Percentiles rank a stretch among this genome's conserved stretches.
These are phyloP conservation scores for Phylloporus arenicola DNA, from an alignment of 768 basidiomycete species.

Conservation along the genomic window DNA sequence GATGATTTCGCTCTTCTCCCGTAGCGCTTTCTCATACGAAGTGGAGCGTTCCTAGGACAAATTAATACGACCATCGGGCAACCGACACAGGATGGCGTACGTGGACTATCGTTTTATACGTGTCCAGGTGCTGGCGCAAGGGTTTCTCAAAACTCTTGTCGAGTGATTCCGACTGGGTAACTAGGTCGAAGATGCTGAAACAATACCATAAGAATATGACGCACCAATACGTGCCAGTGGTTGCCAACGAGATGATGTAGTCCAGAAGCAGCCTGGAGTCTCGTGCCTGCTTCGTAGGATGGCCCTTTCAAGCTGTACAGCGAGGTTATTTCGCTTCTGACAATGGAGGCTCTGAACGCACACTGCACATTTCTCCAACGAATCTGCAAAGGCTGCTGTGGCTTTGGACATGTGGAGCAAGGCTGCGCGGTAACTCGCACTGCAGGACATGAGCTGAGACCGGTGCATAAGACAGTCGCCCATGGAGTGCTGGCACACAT, in stretches of 20 bases:
- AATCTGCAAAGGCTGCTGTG: conserved; percentile 80
- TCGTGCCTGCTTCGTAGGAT: conserved; percentile 71
- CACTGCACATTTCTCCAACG: conserved; percentile 81
- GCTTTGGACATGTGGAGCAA: conserved; percentile 77
- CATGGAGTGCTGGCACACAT: conserved; percentile 25
- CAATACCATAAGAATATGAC: conserved; percentile 24
- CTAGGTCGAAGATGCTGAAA: conserved; percentile 3
- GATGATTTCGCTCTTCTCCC: conserved; percentile 81
- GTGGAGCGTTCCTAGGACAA: conserved; percentile 69
- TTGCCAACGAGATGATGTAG: conserved; percentile 89
- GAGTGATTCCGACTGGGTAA: conserved; percentile 67
- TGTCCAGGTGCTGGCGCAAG: conserved; percentile 76
- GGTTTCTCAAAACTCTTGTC: conserved; percentile 89
- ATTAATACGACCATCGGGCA: conserved; percentile 1
- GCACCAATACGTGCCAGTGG: conserved; percentile 85
- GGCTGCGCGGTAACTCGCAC: conserved; percentile 75
- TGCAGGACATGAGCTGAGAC: conserved; percentile 65
- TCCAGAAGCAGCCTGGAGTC: conserved; percentile 81
- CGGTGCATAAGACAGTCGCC: conserved; percentile 15
- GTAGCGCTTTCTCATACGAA: conserved; percentile 74
- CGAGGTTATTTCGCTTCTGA: background rate
- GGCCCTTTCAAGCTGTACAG: conserved; percentile 65
- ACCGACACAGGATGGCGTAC: conserved; percentile 36
- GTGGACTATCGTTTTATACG: conserved; percentile 67
- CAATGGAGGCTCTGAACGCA: conserved; percentile 33